Conservation (phyloP, 352 stramenopile genomes). For the Phytopythium kandeliae region DNA sequence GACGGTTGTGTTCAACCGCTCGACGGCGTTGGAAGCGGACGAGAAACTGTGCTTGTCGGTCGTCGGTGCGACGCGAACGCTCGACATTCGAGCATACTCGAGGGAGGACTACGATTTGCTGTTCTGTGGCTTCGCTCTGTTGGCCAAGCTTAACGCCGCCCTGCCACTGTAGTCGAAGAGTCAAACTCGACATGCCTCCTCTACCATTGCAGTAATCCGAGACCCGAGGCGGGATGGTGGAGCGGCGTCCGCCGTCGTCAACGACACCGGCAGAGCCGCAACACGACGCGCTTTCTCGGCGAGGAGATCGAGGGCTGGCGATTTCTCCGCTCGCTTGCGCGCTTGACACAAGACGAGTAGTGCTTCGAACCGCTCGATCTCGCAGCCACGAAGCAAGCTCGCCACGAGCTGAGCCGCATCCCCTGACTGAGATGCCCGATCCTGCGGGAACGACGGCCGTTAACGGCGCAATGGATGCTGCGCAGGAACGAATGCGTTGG, state of each 20-base stretch:
- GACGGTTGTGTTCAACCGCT: constrained; percentile 30
- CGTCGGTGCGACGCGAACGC: constrained; percentile 26
- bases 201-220: background rate
- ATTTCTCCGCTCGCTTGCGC: background rate
- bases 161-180: background rate
- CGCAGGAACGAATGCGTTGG: background rate
- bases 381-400: background rate
- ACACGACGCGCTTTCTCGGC: background rate
- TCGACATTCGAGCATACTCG: constrained; percentile 34
- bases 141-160: constrained; percentile 8
- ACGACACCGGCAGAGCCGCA: background rate
- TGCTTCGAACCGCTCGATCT: background rate
- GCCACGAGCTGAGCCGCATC: background rate
- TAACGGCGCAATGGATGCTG: background rate
- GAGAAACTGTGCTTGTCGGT: constrained; percentile 30
- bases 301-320: background rate
- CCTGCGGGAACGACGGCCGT: background rate
- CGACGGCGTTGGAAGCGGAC: constrained; percentile 16
- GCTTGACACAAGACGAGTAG: background rate
- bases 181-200: background rate
- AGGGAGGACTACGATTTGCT: constrained; percentile 28
- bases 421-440: background rate
- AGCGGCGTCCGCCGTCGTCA: background rate
- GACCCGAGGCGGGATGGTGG: background rate
- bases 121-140: constrained; percentile 18